Conservation (phyloP, 2,329 filamentous ascomycete genomes). For the Emericellopsis atlantica region DNA sequence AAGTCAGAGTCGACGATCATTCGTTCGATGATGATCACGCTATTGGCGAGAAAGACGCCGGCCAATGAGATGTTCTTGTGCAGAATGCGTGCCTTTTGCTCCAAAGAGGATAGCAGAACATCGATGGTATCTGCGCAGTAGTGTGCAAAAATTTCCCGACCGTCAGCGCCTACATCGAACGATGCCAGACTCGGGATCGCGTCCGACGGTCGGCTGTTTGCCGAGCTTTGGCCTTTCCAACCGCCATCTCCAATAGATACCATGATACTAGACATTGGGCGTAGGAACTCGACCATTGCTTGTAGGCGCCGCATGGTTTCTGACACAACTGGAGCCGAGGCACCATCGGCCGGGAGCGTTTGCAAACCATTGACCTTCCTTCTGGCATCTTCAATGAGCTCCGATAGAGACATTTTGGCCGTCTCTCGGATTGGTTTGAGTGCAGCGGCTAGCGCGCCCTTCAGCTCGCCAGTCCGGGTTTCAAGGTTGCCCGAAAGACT, state of each 20-base stretch:
- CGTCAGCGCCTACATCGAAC: constrained; percentile 82
- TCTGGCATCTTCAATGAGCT: constrained; percentile 73
- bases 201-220: constrained; percentile 44
- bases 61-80: constrained; percentile 68
- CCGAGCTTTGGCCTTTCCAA: constrained; percentile 51
- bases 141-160: constrained; percentile 74
- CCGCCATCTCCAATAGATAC: constrained; percentile 86
- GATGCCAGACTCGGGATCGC: constrained; percentile 59
- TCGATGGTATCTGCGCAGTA: constrained; percentile 88
- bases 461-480: constrained; percentile 72
- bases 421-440: constrained; percentile 86
- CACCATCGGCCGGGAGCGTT: constrained; percentile 64
- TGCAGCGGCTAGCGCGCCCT: constrained; percentile 69
- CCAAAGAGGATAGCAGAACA: constrained; percentile 60
- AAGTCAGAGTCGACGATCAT: constrained; percentile 76
- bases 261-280: constrained; percentile 79
- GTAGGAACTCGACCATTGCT: constrained; percentile 75
- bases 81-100: constrained; percentile 58
- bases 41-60: constrained; percentile 87
- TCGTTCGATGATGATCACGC: constrained; percentile 70
- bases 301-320: constrained; percentile 82
- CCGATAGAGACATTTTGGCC: constrained; percentile 71
- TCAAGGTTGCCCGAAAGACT: constrained; percentile 70
- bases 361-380: constrained; percentile 54
- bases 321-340: constrained; percentile 62